Conservation (phyloP, 2,329 filamentous ascomycete genomes). For the Akanthomyces dipterigenus region DNA sequence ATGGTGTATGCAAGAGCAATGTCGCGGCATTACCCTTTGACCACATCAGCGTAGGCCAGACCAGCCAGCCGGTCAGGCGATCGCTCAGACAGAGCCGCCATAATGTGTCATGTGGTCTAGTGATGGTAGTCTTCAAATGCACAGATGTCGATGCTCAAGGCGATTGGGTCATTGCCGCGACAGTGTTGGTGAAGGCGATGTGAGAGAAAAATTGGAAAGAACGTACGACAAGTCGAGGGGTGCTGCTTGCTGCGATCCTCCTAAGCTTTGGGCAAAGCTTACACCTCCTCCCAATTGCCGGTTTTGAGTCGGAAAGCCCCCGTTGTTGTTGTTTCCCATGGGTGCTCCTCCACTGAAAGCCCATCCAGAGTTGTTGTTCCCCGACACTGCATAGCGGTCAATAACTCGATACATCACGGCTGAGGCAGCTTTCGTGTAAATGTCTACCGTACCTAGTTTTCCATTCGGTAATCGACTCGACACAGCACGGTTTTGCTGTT, state of each 20-base stretch:
- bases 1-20: background rate
- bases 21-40: constrained; percentile 23
- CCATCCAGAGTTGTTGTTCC: constrained; percentile 51
- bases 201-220: constrained; percentile 14
- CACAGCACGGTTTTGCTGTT: constrained; percentile 39
- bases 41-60: constrained; percentile 24
- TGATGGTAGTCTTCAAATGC: background rate
- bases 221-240: constrained; percentile 61
- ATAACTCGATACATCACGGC: constrained; percentile 9
- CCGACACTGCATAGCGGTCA: constrained; percentile 22
- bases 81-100: background rate
- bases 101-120: background rate
- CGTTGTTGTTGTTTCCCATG: constrained; percentile 45
- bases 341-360: constrained; percentile 56
- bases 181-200: background rate
- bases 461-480: constrained; percentile 57
- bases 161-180: background rate
- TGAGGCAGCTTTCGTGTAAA: background rate
- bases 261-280: constrained; percentile 61
- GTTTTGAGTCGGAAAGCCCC: constrained; percentile 40
- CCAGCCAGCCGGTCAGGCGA: constrained; percentile 3
- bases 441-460: constrained; percentile 49
- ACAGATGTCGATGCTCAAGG: background rate
- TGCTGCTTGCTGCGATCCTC: constrained; percentile 55
- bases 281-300: constrained; percentile 52